Conservation (phyloP, 2,329 filamentous ascomycete species). For the Apiospora saccharicola region DNA sequence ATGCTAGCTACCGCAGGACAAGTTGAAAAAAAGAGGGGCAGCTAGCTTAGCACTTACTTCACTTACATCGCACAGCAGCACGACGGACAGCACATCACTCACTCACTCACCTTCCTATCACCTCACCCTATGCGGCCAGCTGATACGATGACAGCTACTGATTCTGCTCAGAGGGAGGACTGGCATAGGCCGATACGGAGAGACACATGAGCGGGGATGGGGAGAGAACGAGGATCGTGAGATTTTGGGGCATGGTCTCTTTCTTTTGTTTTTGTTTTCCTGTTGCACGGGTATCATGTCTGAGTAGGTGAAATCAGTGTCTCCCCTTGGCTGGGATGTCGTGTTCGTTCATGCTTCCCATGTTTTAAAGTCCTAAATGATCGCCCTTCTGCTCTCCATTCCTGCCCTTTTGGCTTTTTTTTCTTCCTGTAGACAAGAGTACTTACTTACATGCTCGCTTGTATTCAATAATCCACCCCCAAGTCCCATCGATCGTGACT, state of each 20-base stretch:
- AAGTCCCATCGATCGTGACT: not conserved
- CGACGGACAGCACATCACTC: not conserved
- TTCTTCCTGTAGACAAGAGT: not conserved
- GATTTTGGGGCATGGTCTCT: not conserved
- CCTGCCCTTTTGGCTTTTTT: not conserved
- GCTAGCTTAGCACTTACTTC: constrained; percentile 1
- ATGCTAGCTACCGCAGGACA: not conserved
- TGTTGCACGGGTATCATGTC: constrained; percentile 11
- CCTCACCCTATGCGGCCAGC: constrained; percentile 1
- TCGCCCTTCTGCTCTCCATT: not conserved
- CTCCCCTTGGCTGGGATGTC: constrained; percentile 2
- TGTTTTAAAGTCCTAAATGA: constrained; percentile 12
- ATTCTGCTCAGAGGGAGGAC: not conserved
- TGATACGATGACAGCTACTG: not conserved
- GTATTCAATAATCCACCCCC: not conserved
- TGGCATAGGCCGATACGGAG: not conserved
- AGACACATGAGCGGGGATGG: not conserved
- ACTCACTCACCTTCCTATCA: not conserved
- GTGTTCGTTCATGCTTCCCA: constrained; percentile 11
- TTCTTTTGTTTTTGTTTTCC: constrained; percentile 4
- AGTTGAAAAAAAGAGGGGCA: not conserved
- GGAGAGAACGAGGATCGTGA: constrained; percentile 12
- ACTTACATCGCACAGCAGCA: not conserved
- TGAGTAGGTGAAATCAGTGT: constrained; percentile 9
- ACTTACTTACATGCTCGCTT: not conserved